Conservation (phyloP, 129 eudicot species). For the Arctium minus region DNA sequence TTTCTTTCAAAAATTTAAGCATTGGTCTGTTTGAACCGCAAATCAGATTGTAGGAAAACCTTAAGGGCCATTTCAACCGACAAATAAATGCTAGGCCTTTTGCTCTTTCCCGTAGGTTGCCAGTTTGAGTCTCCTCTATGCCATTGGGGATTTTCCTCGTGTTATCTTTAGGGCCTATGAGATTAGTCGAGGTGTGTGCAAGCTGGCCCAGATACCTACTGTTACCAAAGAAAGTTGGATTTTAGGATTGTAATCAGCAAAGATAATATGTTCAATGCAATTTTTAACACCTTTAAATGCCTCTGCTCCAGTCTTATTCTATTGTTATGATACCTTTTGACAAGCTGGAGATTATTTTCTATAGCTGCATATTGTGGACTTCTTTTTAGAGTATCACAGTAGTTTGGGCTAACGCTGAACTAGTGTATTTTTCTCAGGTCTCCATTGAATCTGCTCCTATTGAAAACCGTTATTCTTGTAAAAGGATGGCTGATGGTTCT, state of each 20-base stretch:
- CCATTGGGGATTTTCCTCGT: too few species aligned
- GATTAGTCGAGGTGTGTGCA: background rate
- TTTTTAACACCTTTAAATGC: background rate
- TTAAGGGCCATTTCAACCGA: too few species aligned
- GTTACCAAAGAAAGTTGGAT: background rate
- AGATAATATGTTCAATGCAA: background rate
- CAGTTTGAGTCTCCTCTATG: too few species aligned
- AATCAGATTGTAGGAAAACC: background rate
- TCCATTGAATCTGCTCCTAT: slow-evolving; percentile 27
- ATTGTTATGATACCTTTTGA: background rate
- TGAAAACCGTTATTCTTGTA: slow-evolving; percentile 46
- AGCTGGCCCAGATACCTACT: background rate
- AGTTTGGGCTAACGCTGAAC: background rate
- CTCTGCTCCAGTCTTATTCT: background rate
- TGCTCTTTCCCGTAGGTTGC: too few species aligned
- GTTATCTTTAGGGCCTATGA: too few species aligned
- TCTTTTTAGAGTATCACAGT: background rate
- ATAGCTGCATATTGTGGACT: background rate
- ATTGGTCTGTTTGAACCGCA: background rate
- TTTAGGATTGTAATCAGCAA: background rate
- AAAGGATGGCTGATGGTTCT: slow-evolving; percentile 89
- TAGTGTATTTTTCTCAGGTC: slow-evolving; percentile 36
- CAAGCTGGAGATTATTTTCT: background rate
- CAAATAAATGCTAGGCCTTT: too few species aligned
- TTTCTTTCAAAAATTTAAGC: background rate